A percentile compares a stretch with the other conserved stretches of the same genome.
phyloP scores from a whole-genome alignment of 108 stramenopile genomes.

The Schizochytrium sp. region DNA sequence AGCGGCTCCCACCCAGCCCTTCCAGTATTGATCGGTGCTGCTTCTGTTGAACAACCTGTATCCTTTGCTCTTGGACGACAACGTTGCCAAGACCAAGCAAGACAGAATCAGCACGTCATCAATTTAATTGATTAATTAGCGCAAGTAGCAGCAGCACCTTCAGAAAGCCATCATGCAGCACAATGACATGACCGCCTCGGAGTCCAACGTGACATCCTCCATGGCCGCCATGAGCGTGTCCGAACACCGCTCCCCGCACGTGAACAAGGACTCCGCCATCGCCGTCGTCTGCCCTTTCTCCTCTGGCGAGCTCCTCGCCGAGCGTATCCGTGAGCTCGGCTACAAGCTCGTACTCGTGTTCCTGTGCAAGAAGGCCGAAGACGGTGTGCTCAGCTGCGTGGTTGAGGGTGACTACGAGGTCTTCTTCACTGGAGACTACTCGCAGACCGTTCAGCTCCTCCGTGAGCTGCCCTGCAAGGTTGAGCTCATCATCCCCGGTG shows the following conservation, averaged over 20 bases:
- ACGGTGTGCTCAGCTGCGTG: background rate
- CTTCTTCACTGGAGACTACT: background rate
- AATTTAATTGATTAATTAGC: no score
- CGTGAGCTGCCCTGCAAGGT: conserved; percentile 66
- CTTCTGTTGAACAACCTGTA: no score
- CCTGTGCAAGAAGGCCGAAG: conserved; percentile 55
- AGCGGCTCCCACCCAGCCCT: no score
- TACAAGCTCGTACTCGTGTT: conserved; percentile 70
- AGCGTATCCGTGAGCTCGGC: conserved; percentile 59
- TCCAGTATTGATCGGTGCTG: no score
- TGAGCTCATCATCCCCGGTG: conserved; percentile 69
- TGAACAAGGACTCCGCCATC: conserved; percentile 70
- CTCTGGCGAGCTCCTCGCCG: conserved; percentile 80
- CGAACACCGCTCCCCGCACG: background rate
- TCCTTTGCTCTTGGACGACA: no score
- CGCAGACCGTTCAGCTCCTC: conserved; percentile 62
- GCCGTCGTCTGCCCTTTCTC: conserved; percentile 92
- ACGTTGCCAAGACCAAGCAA: no score
- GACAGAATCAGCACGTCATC: no score
- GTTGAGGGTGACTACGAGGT: conserved; percentile 38
- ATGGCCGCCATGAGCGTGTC: background rate
- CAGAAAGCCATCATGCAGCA: background rate
- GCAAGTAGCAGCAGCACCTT: no score
- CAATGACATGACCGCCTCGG: background rate
- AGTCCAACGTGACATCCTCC: background rate